Evolutionary conservation across 495 filamentous ascomycete species (phyloP).

Genomic region (Penicillium pancosmium): DNA sequence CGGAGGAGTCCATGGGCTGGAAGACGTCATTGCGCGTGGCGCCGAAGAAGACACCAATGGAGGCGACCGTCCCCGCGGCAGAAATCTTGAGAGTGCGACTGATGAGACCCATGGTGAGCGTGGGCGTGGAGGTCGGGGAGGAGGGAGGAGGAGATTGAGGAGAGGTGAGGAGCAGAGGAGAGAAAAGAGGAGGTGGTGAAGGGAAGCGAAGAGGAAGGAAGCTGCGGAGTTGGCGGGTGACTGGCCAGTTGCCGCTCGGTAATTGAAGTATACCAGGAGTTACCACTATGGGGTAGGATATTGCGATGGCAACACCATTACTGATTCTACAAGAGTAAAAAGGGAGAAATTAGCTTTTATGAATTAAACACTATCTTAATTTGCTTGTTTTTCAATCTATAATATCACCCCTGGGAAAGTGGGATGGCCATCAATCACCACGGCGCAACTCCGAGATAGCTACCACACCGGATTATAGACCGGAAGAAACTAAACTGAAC

Average conservation of each 20-base stretch:
- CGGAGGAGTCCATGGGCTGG: constrained; percentile 53
- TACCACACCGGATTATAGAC: too few species aligned
- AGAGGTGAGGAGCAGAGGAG: background rate
- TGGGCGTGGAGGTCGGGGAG: background rate
- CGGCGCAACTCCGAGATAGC: too few species aligned
- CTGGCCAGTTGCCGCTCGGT: background rate
- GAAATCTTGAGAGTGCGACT: constrained; percentile 44
- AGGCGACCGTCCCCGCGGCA: constrained; percentile 43
- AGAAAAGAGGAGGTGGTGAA: background rate
- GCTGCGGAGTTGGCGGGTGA: background rate
- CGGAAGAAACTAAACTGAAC: too few species aligned
- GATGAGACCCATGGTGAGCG: constrained; percentile 50
- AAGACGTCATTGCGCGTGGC: constrained; percentile 49
- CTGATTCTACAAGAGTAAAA: background rate
- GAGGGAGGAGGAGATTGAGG: background rate
- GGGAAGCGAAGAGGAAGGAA: constrained; percentile 4
- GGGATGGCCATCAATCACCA: too few species aligned
- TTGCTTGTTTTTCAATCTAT: background rate
- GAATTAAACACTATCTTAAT: background rate
- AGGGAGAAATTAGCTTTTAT: background rate
- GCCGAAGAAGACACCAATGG: constrained; percentile 45
- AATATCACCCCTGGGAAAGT: background rate
- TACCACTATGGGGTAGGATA: background rate
- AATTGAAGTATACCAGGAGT: background rate
- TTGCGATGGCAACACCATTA: background rate